These are phyloP conservation scores for Pythium periplocum DNA, from an alignment of 352 stramenopile species.

Conservation along the genomic window DNA sequence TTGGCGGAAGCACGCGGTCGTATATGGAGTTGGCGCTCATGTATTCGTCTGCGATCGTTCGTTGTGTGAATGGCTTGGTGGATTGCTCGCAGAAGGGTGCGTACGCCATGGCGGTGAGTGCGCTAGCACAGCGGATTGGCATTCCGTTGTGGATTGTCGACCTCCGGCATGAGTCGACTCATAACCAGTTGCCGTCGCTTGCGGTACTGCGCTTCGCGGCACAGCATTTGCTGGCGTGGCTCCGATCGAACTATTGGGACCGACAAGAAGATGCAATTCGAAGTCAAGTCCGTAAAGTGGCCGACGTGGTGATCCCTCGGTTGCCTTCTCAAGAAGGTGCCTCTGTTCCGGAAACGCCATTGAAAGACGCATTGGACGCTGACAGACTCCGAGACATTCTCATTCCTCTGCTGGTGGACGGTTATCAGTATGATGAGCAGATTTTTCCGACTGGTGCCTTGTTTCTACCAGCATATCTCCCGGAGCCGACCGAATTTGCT, in stretches of 20 bases:
- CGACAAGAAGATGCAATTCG: constrained; percentile 54
- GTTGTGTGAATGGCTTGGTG: constrained; percentile 81
- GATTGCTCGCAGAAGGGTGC: constrained; percentile 73
- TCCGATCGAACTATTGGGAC: constrained; percentile 86
- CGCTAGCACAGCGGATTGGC: constrained; percentile 81
- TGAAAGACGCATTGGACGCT: constrained; percentile 26
- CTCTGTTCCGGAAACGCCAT: neutral
- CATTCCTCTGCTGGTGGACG: constrained; percentile 56
- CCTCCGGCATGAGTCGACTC: constrained; percentile 89
- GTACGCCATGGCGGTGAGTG: constrained; percentile 73
- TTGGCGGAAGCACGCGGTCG: constrained; percentile 66
- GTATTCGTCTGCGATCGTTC: constrained; percentile 59
- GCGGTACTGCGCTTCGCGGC: constrained; percentile 83
- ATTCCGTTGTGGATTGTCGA: constrained; percentile 93
- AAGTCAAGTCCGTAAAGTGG: constrained; percentile 37
- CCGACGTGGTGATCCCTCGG: constrained; percentile 20
- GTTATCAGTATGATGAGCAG: constrained; percentile 46
- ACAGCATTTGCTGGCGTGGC: constrained; percentile 84
- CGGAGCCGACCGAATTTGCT: constrained; percentile 1
- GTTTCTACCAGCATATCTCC: constrained; percentile 24
- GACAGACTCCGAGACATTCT: constrained; percentile 54
- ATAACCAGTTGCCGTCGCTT: constrained; percentile 91
- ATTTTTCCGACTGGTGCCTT: constrained; percentile 37
- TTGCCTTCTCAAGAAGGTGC: constrained; percentile 9
- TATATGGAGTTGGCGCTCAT: constrained; percentile 76